Evolutionary conservation across 306 rosid species (phyloP).

Genomic region (Trichosanthes truncata): DNA sequence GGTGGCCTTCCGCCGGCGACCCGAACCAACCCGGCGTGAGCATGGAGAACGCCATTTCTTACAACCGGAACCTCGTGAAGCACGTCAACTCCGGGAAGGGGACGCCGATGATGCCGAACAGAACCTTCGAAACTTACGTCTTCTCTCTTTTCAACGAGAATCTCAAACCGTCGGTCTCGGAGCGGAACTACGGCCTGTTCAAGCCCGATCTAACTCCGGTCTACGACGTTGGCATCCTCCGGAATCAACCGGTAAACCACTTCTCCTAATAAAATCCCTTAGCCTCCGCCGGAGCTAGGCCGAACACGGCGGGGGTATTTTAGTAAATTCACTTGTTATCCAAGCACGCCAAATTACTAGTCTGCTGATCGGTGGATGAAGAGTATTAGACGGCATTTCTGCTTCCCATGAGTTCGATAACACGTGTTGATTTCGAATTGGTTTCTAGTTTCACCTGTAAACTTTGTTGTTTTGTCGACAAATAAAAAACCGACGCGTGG

Average conservation of each 20-base stretch:
- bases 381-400: not conserved
- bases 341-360: not conserved
- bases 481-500: not conserved
- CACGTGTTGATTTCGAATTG: not conserved
- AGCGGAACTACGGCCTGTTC: conserved; percentile 71
- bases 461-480: too few relatives aligned
- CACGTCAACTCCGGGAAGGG: conserved; percentile 69
- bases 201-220: conserved; percentile 55
- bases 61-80: conserved; percentile 52
- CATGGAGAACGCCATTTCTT: conserved; percentile 53
- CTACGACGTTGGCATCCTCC: conserved; percentile 52
- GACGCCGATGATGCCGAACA: conserved; percentile 75
- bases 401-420: not conserved
- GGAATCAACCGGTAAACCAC: conserved; percentile 31
- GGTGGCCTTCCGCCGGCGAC: conserved; percentile 82
- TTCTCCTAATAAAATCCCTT: not conserved
- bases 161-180: conserved; percentile 49
- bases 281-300: not conserved
- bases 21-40: conserved; percentile 53
- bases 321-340: not conserved
- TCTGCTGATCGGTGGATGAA: not conserved
- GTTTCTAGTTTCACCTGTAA: not conserved
- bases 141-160: conserved; percentile 73
- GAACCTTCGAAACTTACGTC: conserved; percentile 52
- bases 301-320: not conserved